Base-by-base conservation (phyloP, 2,329 filamentous ascomycete species). In the Magnaporthiopsis rhizophila region DNA sequence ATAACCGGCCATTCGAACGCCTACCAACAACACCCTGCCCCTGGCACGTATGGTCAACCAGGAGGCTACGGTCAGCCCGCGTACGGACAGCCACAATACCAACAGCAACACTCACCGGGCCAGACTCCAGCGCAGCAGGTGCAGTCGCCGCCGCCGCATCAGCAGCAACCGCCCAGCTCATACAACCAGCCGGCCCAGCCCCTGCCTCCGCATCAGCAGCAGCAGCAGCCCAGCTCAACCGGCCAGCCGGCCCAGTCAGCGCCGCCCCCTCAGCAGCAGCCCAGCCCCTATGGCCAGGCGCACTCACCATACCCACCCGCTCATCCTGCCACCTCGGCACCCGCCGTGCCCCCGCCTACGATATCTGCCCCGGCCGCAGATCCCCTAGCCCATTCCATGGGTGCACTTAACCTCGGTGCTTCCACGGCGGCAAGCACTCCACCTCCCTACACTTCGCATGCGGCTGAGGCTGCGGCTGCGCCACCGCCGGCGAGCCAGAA, bases 1-100 rank as follows among this genome's bases (percentile, higher is more conserved):
- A 21, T 60, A 18, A 53, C 45, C 6, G 45, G 58, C 12, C 58
- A 60, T 60, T 32, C 58, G 15, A 32, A 11, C 6, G 13, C 28
- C 28, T 36, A 26, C 15, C 32, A 32, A 26, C 58, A 36, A 15
- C 28, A 15, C 13, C 26, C 28, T 6, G 58, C 9, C 30, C 11
- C 45, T n/a, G 45, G 45, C 45, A n/a, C n/a, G 45, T 60, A 60
- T 12, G 58, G 58, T 21, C 58, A 60, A 21, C 58, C 58, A 24
- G 58, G 28, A 4, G 26, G 26, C 21, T 60, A 60, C 15, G 58
- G 58, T 13, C 58, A 34, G 58, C 13, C 58, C 8, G 26, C 58
- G 7, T 36, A 32, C 32, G 32, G 58, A 7, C 58, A 60, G 6
- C 58, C 26, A 32, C 58, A 28, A 9, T 26, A 58, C 3, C 58